Percentiles rank a stretch among this genome's conserved stretches.
These are phyloP conservation scores for Brassica incana DNA, from an alignment of 345 rosid genomes.

Conservation along the genomic window DNA sequence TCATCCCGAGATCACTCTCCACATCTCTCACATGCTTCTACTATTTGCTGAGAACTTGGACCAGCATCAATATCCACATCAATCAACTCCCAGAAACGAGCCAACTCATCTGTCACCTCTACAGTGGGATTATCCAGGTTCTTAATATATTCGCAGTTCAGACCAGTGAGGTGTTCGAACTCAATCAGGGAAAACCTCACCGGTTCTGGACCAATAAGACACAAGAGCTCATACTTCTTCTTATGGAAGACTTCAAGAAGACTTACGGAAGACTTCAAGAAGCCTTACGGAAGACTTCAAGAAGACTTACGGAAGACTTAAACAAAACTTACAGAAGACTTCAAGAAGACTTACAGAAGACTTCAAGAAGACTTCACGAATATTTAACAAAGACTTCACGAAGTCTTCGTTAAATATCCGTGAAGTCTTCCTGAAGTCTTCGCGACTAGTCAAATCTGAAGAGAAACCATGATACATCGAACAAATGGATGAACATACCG, in stretches of 20 bases:
- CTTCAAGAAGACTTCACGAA: too few species aligned
- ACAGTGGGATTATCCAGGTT: neutral
- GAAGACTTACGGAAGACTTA: too few species aligned
- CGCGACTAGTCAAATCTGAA: neutral
- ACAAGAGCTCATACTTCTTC: neutral
- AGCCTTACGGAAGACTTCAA: too few species aligned
- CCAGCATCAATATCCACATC: neutral
- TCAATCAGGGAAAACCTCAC: neutral
- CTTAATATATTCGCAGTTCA: neutral
- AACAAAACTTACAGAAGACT: too few species aligned
- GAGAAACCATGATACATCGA: neutral
- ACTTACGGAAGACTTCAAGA: neutral
- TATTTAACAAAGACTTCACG: too few species aligned
- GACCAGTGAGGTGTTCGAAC: neutral
- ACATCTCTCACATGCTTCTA: neutral
- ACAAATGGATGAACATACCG: neutral
- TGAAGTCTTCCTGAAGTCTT: neutral
- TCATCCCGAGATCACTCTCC: neutral
- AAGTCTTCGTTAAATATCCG: too few species aligned
- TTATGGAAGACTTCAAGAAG: neutral
- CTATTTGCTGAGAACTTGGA: neutral
- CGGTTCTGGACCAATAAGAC: neutral
- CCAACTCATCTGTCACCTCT: neutral
- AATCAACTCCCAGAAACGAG: neutral
- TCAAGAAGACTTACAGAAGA: too few species aligned